phyloP scores from a whole-genome alignment of 257 asterid genomes.

The Forsythia viridissima region DNA sequence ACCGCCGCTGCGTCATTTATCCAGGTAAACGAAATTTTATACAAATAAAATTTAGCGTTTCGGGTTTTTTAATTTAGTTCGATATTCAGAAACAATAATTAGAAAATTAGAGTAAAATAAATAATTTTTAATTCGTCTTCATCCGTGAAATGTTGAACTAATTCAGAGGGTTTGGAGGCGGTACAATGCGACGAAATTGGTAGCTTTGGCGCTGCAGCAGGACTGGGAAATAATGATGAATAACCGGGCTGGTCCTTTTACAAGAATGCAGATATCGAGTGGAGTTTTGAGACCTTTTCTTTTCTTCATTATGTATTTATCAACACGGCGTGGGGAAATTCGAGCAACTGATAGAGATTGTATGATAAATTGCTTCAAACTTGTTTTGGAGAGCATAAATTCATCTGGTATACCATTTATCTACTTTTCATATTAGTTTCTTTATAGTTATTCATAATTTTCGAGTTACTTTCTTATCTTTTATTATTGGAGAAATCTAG shows the following conservation, averaged over 20 bases:
- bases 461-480: not conserved
- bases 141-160: slow-evolving; percentile 3
- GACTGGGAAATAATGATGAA: slow-evolving; percentile 73
- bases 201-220: slow-evolving; percentile 59
- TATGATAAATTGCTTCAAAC: slow-evolving; percentile 64
- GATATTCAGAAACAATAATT: not conserved
- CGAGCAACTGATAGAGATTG: slow-evolving; percentile 63
- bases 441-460: not conserved
- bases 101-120: not conserved
- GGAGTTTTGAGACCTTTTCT: slow-evolving; percentile 77
- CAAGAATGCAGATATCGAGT: slow-evolving; percentile 45
- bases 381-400: slow-evolving; percentile 64
- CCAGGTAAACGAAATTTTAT: slow-evolving; percentile 47
- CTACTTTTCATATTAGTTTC: slow-evolving; percentile 9
- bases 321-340: slow-evolving; percentile 47
- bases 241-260: slow-evolving; percentile 34
- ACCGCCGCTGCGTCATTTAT: slow-evolving; percentile 65
- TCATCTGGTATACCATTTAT: slow-evolving; percentile 53
- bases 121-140: not conserved
- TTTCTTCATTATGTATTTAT: slow-evolving; percentile 60
- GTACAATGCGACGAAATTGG: slow-evolving; percentile 44
- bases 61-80: slow-evolving; percentile 7
- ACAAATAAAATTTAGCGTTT: not conserved
- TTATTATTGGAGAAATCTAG: not conserved
- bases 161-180: slow-evolving; percentile 89